Conservation (phyloP, 495 filamentous ascomycete genomes). For the Hypoxylon rickii region DNA sequence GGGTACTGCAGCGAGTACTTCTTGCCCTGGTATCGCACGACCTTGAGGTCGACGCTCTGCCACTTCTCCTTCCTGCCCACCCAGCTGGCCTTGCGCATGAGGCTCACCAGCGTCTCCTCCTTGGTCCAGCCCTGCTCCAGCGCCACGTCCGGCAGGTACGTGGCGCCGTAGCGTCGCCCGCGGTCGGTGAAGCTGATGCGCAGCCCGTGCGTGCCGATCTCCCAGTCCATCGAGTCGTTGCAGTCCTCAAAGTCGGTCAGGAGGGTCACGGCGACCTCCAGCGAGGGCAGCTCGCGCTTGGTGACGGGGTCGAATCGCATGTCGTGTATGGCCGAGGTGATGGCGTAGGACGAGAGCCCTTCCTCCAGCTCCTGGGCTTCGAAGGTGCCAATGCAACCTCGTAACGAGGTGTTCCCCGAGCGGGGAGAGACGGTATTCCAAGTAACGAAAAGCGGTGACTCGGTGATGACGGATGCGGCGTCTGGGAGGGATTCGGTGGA, state of each 20-base stretch:
- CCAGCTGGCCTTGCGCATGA: constrained; percentile 97
- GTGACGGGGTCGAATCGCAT: constrained; percentile 79
- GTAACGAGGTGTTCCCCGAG: constrained; percentile 65
- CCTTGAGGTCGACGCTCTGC: constrained; percentile 73
- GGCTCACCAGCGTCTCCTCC: constrained; percentile 83
- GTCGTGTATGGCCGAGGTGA: constrained; percentile 90
- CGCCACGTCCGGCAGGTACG: constrained; percentile 91
- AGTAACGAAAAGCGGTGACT: constrained; percentile 85
- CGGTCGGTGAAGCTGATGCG: constrained; percentile 74
- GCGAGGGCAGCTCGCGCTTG: constrained; percentile 64
- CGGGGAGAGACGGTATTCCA: constrained; percentile 77
- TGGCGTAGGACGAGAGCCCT: constrained; percentile 79
- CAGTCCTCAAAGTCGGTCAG: constrained; percentile 77
- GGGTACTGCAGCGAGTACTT: constrained; percentile 69
- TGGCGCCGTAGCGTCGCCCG: constrained; percentile 72
- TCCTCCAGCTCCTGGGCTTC: constrained; percentile 72
- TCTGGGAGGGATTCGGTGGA: constrained; percentile 32
- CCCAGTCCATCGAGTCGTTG: constrained; percentile 80
- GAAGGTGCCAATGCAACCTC: constrained; percentile 97
- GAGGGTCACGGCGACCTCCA: constrained; percentile 74
- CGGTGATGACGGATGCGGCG: constrained; percentile 33
- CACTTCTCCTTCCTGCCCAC: constrained; percentile 68
- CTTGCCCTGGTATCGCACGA: constrained; percentile 80
- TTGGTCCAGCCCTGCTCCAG: constrained; percentile 94
- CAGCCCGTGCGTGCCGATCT: constrained; percentile 80